Evolutionary conservation across 2,329 filamentous ascomycete species (phyloP).

Genomic region (Beauveria sp.): DNA sequence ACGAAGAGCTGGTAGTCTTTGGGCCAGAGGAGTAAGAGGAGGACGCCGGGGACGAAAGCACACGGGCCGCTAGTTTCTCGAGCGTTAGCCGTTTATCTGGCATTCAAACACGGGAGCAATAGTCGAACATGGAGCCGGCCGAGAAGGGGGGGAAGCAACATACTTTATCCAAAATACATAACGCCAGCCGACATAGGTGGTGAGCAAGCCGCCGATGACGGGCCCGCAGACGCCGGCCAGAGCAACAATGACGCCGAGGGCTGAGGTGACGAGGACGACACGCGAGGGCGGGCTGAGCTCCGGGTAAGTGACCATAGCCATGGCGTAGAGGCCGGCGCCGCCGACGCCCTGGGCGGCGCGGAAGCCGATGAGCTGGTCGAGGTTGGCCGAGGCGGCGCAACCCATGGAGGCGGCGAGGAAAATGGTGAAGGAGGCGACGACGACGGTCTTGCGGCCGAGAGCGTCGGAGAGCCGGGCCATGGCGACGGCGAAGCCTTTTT

Average conservation of each 20-base stretch:
- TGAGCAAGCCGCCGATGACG: conserved; percentile 15
- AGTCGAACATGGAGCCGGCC: not conserved
- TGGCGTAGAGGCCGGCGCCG: conserved; percentile 17
- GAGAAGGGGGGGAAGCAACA: conserved; percentile 3
- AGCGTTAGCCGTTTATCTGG: too few species aligned
- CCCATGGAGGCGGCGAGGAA: conserved; percentile 16
- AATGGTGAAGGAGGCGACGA: conserved; percentile 12
- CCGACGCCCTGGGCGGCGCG: conserved; percentile 17
- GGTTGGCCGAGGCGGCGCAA: conserved; percentile 13
- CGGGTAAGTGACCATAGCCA: conserved; percentile 17
- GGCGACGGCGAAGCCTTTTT: conserved; percentile 15
- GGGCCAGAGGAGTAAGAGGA: conserved; percentile 10
- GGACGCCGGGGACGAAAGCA: conserved; percentile 6
- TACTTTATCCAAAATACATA: conserved; percentile 18
- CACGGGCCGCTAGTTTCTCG: not conserved
- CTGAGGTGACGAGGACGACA: conserved; percentile 12
- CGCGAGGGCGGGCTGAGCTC: conserved; percentile 15
- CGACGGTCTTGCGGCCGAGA: conserved; percentile 13
- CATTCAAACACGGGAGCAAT: not conserved
- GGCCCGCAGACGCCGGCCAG: conserved; percentile 17
- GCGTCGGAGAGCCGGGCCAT: conserved; percentile 15
- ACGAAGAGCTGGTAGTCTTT: conserved; percentile 12
- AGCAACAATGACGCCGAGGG: conserved; percentile 16
- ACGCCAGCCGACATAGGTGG: conserved; percentile 13
- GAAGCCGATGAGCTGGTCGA: conserved; percentile 18